Evolutionary conservation across 140 eudicot genomes (phyloP).

Genomic region (Anethum foeniculum): DNA sequence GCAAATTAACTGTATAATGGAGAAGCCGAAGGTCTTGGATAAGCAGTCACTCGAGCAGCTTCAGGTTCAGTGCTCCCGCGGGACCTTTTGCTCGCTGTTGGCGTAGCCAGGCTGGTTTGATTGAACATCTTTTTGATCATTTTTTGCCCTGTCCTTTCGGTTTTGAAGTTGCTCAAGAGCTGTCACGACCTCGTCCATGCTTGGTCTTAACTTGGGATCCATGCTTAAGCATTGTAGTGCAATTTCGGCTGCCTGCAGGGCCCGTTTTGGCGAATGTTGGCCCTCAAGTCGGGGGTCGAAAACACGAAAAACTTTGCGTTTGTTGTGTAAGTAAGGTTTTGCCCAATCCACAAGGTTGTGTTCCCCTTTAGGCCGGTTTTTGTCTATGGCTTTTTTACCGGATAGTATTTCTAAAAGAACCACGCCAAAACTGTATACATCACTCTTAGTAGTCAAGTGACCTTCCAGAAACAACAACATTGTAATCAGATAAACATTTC

Average conservation of each 20-base stretch:
- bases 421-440: slow-evolving; percentile 83
- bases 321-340: slow-evolving; percentile 57
- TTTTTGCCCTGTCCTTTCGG: slow-evolving; percentile 24
- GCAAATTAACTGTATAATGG: slow-evolving; percentile 24
- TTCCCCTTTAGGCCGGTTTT: slow-evolving; percentile 65
- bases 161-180: slow-evolving; percentile 61
- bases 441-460: slow-evolving; percentile 75
- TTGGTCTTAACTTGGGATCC: slow-evolving; percentile 70
- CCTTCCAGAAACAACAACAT: slow-evolving; percentile 30
- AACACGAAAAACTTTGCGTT: slow-evolving; percentile 61
- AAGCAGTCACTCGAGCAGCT: slow-evolving; percentile 21
- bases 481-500: not conserved
- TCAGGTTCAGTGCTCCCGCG: slow-evolving; percentile 27
- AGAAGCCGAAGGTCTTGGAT: slow-evolving; percentile 77
- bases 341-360: slow-evolving; percentile 88
- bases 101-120: slow-evolving; percentile 5
- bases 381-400: slow-evolving; percentile 83
- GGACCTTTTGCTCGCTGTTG: slow-evolving; percentile 18
- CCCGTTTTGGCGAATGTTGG: slow-evolving; percentile 53
- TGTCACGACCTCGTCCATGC: slow-evolving; percentile 59
- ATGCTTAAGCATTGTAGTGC: slow-evolving; percentile 62
- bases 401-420: slow-evolving; percentile 71
- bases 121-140: slow-evolving; percentile 10
- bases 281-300: slow-evolving; percentile 74
- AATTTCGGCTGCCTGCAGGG: slow-evolving; percentile 47